Percentiles rank a stretch among this genome's conserved stretches.
Conservation (phyloP, 192 early-diverging fungal species). For the Mortierella claussenii region DNA sequence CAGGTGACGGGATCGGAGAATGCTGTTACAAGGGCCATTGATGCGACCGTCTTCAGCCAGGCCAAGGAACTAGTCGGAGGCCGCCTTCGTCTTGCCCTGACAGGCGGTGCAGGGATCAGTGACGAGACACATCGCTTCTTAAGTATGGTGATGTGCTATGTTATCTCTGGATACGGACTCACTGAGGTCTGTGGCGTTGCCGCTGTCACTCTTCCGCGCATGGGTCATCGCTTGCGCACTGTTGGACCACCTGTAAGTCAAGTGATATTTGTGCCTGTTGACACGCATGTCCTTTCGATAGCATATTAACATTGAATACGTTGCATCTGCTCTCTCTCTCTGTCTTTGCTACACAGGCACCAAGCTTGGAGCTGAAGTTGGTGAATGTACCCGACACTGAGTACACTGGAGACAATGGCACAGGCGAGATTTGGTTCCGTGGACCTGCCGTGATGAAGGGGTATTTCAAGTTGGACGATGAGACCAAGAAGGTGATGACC, state of each 20-base stretch:
- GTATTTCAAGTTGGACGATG: conserved; percentile 71
- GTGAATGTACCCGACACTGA: conserved; percentile 66
- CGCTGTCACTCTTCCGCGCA: conserved; percentile 54
- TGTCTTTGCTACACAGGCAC: conserved; percentile 18
- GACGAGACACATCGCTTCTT: conserved; percentile 78
- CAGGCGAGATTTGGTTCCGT: conserved; percentile 76
- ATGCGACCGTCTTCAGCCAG: conserved; percentile 69
- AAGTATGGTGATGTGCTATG: conserved; percentile 66
- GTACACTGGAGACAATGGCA: conserved; percentile 56
- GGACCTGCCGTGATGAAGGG: conserved; percentile 71
- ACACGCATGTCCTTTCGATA: background rate
- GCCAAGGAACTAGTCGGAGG: conserved; percentile 77
- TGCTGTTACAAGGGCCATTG: conserved; percentile 62
- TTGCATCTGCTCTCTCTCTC: background rate
- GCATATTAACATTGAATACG: background rate
- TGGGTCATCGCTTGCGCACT: conserved; percentile 54
- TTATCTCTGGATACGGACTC: conserved; percentile 79
- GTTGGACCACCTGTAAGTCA: conserved; percentile 72
- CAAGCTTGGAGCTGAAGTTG: conserved; percentile 70
- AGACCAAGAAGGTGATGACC: conserved; percentile 69
- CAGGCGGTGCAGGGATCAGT: conserved; percentile 80
- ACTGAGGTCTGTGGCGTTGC: conserved; percentile 73
- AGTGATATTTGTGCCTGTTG: background rate
- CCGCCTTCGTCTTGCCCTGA: conserved; percentile 66
- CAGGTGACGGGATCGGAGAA: conserved; percentile 52